Evolutionary conservation across 768 basidiomycete species (phyloP).

Genomic region (Cystobasidium tubakii): DNA sequence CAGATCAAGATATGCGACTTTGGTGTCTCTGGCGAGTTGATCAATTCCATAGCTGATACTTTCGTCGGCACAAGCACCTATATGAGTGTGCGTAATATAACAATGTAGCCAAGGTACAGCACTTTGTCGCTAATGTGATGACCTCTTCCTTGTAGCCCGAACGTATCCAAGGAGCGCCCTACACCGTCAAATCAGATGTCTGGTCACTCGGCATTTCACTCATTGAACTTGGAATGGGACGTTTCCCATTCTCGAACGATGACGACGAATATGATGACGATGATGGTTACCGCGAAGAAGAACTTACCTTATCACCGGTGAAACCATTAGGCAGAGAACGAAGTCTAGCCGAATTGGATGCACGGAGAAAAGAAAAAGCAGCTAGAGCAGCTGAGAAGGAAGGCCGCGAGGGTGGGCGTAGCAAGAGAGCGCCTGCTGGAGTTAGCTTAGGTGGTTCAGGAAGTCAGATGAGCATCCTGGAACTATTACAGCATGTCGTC

Average conservation of each 20-base stretch:
- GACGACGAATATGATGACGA: constrained; percentile 41
- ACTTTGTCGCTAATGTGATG: not conserved
- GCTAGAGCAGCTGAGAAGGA: constrained; percentile 38
- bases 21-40: constrained; percentile 95
- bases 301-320: constrained; percentile 40
- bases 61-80: constrained; percentile 98
- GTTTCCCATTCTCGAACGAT: constrained; percentile 77
- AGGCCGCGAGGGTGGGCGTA: constrained; percentile 63
- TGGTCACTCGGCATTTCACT: constrained; percentile 97
- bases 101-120: not conserved
- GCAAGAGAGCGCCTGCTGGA: constrained; percentile 72
- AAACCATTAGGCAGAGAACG: constrained; percentile 39
- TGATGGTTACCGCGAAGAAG: constrained; percentile 50
- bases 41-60: constrained; percentile 97
- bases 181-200: constrained; percentile 97
- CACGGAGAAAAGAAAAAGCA: constrained; percentile 29
- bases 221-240: constrained; percentile 91
- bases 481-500: constrained; percentile 93
- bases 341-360: constrained; percentile 40
- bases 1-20: constrained; percentile 99
- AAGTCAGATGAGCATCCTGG: constrained; percentile 97
- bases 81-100: constrained; percentile 71
- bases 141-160: constrained; percentile 63
- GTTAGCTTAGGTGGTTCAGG: constrained; percentile 88
- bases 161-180: constrained; percentile 95